Base-by-base conservation (phyloP, 352 stramenopile species). In the Phytophthora sansomeana region DNA sequence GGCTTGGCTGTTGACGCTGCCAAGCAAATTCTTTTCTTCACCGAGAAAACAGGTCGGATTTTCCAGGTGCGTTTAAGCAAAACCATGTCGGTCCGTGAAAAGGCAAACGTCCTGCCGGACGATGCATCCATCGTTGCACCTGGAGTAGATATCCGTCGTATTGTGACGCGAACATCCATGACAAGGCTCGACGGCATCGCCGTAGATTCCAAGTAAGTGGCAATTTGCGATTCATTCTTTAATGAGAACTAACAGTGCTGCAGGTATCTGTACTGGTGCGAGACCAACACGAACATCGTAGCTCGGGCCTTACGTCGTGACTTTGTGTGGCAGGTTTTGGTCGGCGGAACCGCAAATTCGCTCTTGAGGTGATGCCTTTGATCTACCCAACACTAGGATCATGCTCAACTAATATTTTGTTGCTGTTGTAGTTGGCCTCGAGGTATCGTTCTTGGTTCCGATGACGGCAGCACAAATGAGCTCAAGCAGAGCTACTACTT, bases 201-300 rank as follows among this genome's bases (percentile, higher is more conserved):
- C 7, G 76, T 93, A 4, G 81, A 91, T 50, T 77, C 72, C 24
- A 76, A 74, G 78, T 82, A 58, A 33, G 58, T 46, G 2, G 26
- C 8, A 9, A 19, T 14, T 29, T n/a, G n/a, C n/a, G n/a, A n/a
- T n/a, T n/a, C n/a, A n/a, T n/a, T n/a, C n/a, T n/a, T n/a, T n/a
- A n/a, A n/a, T 54, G 0, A 10, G 21, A 4, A 19, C 16, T 41
- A n/a, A n/a, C n/a, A n/a, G n/a, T n/a, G n/a, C 58, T 58, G 2
- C 26, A 88, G 78, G 50, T 88, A 78, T 53, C 11, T 90, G 4
- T 93, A 92, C 58, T 93, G 85, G 85, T 83, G 73, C 44, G 85
- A 93, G 41, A 84, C 52, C 24, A 93, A 91, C 65, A 67, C 71
- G 8, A 91, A 93, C 48, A 65, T 79, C 3, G 49, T 93, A 14